Evolutionary conservation across 192 early-diverging fungal genomes (phyloP).

Genomic region (Coemansia sp.): DNA sequence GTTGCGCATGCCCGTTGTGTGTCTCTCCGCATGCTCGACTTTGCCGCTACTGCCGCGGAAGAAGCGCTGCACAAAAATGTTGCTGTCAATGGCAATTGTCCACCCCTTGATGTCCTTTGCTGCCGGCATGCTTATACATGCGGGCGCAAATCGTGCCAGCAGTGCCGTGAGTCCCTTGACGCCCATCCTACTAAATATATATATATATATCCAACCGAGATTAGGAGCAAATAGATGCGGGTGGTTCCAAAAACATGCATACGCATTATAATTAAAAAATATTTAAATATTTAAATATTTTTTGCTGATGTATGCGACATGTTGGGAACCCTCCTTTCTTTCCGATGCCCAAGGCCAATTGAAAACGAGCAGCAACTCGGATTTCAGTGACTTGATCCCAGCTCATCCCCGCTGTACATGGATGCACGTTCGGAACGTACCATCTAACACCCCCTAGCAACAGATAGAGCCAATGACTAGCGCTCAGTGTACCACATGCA

Average conservation of each 20-base stretch:
- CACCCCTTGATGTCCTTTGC: slow-evolving; percentile 46
- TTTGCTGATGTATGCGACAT: not conserved
- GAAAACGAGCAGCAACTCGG: not conserved
- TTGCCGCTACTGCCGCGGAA: slow-evolving; percentile 52
- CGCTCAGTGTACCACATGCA: not conserved
- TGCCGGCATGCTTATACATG: slow-evolving; percentile 36
- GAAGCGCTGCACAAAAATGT: slow-evolving; percentile 61
- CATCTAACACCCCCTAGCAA: not conserved
- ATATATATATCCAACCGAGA: not conserved
- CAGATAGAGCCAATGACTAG: slow-evolving; percentile 4
- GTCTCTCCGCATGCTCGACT: slow-evolving; percentile 48
- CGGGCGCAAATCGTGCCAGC: slow-evolving; percentile 57
- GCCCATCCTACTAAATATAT: slow-evolving; percentile 47
- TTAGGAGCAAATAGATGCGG: not conserved
- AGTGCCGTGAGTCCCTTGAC: slow-evolving; percentile 59
- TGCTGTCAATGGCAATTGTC: slow-evolving; percentile 60
- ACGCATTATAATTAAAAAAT: not conserved
- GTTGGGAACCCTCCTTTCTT: not conserved
- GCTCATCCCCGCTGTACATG: not conserved
- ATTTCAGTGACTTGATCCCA: not conserved
- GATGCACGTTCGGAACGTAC: not conserved
- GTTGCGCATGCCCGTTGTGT: slow-evolving; percentile 64
- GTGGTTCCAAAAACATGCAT: not conserved
- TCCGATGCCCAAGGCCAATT: not conserved
- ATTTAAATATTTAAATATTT: not conserved